Evolutionary conservation across 1,139 yeast species (phyloP).

Genomic region (Geotrichum restrictum): DNA sequence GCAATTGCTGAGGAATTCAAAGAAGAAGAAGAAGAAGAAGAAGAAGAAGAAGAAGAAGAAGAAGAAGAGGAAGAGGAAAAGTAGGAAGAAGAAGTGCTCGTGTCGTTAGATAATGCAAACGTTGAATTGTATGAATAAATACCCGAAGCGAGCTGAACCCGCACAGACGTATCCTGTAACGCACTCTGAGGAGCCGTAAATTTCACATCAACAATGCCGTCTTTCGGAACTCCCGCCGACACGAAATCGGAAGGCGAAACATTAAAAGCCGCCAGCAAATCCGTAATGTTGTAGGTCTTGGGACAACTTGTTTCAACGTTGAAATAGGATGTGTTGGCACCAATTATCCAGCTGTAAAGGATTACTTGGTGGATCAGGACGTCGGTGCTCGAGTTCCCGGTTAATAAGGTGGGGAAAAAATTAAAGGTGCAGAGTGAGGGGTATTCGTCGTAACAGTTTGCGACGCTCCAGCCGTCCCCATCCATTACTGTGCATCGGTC

Average conservation of each 20-base stretch:
- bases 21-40: too few species aligned
- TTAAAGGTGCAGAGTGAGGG: conserved; percentile 55
- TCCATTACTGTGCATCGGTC: conserved; percentile 59
- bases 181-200: conserved; percentile 61
- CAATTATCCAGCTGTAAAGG: conserved; percentile 12
- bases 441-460: conserved; percentile 57
- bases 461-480: conserved; percentile 52
- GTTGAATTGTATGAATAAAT: too few species aligned
- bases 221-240: background rate
- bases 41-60: too few species aligned
- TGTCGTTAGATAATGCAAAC: too few species aligned
- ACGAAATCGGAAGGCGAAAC: too few species aligned
- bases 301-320: conserved; percentile 10
- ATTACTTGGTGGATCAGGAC: conserved; percentile 23
- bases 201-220: background rate
- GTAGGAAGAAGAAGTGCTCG: too few species aligned
- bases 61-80: too few species aligned
- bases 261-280: background rate
- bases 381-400: background rate
- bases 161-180: conserved; percentile 41
- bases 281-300: conserved; percentile 11
- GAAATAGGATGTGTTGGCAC: conserved; percentile 1
- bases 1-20: conserved; percentile 17
- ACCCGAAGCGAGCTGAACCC: conserved; percentile 23
- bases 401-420: background rate